Conservation (phyloP, 768 basidiomycete species). For the Boletus vinaceobasis region DNA sequence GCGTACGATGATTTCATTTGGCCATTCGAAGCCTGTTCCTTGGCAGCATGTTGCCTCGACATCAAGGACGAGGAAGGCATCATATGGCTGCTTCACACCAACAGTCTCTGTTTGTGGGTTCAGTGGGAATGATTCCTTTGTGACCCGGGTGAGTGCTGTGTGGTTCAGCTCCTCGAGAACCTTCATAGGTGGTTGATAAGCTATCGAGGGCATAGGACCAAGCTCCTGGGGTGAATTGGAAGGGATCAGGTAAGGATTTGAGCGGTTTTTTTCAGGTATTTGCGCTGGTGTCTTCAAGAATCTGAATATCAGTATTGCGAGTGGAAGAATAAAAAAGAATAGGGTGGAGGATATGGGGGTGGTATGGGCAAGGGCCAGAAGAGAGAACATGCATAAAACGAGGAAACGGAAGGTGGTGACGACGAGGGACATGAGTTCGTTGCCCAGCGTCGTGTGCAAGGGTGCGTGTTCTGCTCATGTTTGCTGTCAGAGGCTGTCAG, state of each 20-base stretch:
- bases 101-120: constrained; percentile 10
- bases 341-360: neutral
- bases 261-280: neutral
- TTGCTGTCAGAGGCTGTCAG: constrained; percentile 6
- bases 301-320: constrained; percentile 6
- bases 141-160: neutral
- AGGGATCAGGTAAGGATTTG: neutral
- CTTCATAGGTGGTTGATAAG: constrained; percentile 8
- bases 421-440: constrained; percentile 6
- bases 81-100: constrained; percentile 49
- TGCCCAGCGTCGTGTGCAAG: constrained; percentile 6
- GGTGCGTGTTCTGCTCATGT: constrained; percentile 30
- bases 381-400: constrained; percentile 8
- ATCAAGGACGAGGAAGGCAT: constrained; percentile 84
- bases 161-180: constrained; percentile 3
- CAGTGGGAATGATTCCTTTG: neutral
- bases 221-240: neutral
- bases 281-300: neutral
- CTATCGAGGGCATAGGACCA: constrained; percentile 18
- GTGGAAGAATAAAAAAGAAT: neutral
- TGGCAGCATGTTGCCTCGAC: constrained; percentile 80
- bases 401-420: neutral
- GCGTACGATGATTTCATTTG: constrained; percentile 93
- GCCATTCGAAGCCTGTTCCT: constrained; percentile 71
- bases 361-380: constrained; percentile 11